Evolutionary conservation across 805 yeast species (phyloP).

Genomic region (Huiozyma sinensis): DNA sequence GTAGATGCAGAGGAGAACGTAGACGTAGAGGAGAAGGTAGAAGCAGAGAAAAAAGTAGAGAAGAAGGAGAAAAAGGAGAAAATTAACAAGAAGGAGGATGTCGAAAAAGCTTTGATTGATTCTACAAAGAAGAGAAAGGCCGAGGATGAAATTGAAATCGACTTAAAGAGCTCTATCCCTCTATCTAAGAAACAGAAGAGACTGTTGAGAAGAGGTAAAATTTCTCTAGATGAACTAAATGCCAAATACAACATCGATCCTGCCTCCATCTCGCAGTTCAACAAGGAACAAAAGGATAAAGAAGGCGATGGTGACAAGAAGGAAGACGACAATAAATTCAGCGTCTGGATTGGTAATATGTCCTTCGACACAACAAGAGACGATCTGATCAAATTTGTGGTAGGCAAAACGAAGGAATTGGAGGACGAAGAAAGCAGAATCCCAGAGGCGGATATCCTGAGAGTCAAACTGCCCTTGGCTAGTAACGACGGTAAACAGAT

Average conservation of each 20-base stretch:
- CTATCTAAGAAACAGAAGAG: conserved; percentile 87
- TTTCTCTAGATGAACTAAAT: conserved; percentile 46
- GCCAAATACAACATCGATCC: conserved; percentile 31
- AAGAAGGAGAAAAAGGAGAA: conserved; percentile 19
- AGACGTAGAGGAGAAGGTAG: not conserved
- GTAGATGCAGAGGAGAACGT: no score
- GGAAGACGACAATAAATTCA: conserved; percentile 43
- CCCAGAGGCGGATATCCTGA: conserved; percentile 48
- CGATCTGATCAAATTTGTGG: conserved; percentile 55
- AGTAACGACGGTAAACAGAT: conserved; percentile 48
- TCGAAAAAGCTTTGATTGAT: conserved; percentile 26
- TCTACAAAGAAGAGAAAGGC: conserved; percentile 30
- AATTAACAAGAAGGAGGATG: conserved; percentile 6
- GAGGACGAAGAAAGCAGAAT: conserved; percentile 32
- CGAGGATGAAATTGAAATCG: conserved; percentile 55
- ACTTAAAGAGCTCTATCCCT: conserved; percentile 62
- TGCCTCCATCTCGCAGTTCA: conserved; percentile 26
- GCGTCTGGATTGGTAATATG: conserved; percentile 93
- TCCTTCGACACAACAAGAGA: conserved; percentile 75
- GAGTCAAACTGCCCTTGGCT: conserved; percentile 72
- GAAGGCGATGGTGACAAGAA: conserved; percentile 25
- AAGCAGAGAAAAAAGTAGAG: conserved; percentile 3
- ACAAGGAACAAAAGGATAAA: conserved; percentile 31
- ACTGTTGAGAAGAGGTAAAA: conserved; percentile 65
- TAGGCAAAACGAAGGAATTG: conserved; percentile 41